Base-by-base conservation (phyloP, 1,284 basidiomycete species). In the Coniferiporia weirii region DNA sequence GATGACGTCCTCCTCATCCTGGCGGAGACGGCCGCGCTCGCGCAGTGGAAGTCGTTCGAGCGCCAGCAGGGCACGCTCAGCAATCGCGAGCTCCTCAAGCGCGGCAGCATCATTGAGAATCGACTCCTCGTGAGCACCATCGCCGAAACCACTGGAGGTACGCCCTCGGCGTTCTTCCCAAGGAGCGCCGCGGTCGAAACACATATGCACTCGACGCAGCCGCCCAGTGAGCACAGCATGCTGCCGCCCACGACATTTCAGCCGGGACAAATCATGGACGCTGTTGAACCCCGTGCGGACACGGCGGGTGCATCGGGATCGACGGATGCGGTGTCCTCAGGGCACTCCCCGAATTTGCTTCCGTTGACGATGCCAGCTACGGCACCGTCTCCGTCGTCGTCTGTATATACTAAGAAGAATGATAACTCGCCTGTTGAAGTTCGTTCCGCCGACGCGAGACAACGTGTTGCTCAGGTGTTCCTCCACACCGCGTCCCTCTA, bases 1-100 rank as follows among this genome's bases (percentile, higher is more conserved):
- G 85, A 91, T 67, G 82, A 82, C 63, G 83, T 85, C 22, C 72
- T 92, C 66, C 79, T 92, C 56, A 86, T 84, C 32, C 79, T 92
- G 55, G 89, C 84, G 17, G 88, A 91, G 68, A 80, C 83, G 13
- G 83, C 85, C 10, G 79, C 79, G 1, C 78, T 93, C n/a, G 82
- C 86, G 10, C 80, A 84, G 64, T 92, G 91, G 91, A 91, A 90
- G 70, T 71, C 74, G 22, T 74, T 75, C 61, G 84, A 86, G 69
- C 61, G 56, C 19, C 56, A 62, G 43, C 72, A 76, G 61, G 78
- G 75, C 46, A 79, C 80, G 40, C 73, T 91, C 61, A 90, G 87
- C 71, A 76, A 80, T 67, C 80, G 82, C 60, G 87, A 91, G 64
- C 78, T 91, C 20, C 77, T 91, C 63, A 75, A 80, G 20, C 79